A percentile compares a stretch with the other conserved stretches of the same genome.
These are phyloP conservation scores for Colletotrichum karsti DNA, from an alignment of 2,329 filamentous ascomycete genomes.

Conservation along the genomic window DNA sequence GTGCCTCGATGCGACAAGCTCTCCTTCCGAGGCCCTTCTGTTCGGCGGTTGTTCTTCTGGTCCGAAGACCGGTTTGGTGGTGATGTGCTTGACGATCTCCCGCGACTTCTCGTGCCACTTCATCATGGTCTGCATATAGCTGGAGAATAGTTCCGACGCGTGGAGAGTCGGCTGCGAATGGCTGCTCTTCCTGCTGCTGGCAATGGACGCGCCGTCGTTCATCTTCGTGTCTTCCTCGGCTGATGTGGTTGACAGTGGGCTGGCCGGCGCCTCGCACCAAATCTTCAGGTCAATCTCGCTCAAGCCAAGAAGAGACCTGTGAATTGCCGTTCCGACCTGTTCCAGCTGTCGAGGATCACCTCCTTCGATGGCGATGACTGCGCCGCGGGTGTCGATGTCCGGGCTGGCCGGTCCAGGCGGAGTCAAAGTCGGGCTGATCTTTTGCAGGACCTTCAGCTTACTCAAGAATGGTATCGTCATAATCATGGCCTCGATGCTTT, in stretches of 20 bases:
- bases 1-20: neutral
- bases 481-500: conserved; percentile 72
- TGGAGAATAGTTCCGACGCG: conserved; percentile 51
- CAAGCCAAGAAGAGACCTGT: conserved; percentile 64
- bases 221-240: conserved; percentile 26
- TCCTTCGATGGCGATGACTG: conserved; percentile 86
- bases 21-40: conserved; percentile 25
- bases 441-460: conserved; percentile 80
- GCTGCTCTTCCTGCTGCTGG: conserved; percentile 28
- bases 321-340: conserved; percentile 71
- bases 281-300: conserved; percentile 50
- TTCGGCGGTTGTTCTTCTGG: conserved; percentile 1
- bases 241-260: conserved; percentile 15
- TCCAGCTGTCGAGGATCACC: conserved; percentile 60
- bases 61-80: conserved; percentile 32
- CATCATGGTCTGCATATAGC: conserved; percentile 74
- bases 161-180: conserved; percentile 33
- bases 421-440: conserved; percentile 76
- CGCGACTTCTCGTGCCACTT: conserved; percentile 80
- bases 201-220: conserved; percentile 7
- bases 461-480: conserved; percentile 78
- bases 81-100: conserved; percentile 69
- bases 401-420: conserved; percentile 37
- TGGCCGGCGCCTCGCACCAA: conserved; percentile 49
- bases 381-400: conserved; percentile 66